Evolutionary conservation across 140 eudicot species (phyloP).

Genomic region (Senecio squalidus): DNA sequence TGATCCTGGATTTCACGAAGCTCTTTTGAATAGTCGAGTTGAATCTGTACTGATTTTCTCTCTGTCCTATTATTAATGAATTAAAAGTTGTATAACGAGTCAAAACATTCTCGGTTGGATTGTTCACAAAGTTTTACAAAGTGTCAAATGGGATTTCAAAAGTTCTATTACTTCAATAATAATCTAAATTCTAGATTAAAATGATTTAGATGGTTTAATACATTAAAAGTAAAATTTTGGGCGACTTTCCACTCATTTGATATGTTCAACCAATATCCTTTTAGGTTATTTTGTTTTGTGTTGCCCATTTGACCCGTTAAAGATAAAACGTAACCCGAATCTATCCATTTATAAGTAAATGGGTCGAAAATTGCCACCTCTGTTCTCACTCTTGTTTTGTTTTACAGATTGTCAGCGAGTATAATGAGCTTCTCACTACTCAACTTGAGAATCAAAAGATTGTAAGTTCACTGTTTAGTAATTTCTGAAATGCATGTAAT

Average conservation of each 20-base stretch:
- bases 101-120: too few relatives aligned
- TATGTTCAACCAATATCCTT: too few relatives aligned
- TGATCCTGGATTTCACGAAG: conserved; percentile 60
- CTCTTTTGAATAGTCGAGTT: conserved; percentile 63
- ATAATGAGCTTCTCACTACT: conserved; percentile 81
- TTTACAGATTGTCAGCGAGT: conserved; percentile 83
- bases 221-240: background rate
- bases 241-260: background rate
- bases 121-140: background rate
- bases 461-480: conserved; percentile 40
- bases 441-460: conserved; percentile 84
- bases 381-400: conserved; percentile 12
- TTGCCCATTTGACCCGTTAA: too few relatives aligned
- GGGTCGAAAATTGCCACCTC: too few relatives aligned
- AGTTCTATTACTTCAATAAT: background rate
- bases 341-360: too few relatives aligned
- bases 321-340: too few relatives aligned
- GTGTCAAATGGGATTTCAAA: background rate
- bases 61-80: background rate
- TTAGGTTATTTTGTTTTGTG: too few relatives aligned
- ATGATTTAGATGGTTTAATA: background rate
- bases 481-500: background rate
- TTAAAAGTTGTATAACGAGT: too few relatives aligned
- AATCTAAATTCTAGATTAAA: background rate
- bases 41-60: conserved; percentile 52